Evolutionary conservation across 2,329 filamentous ascomycete species (phyloP).

Genomic region (Fusarium buharicum): DNA sequence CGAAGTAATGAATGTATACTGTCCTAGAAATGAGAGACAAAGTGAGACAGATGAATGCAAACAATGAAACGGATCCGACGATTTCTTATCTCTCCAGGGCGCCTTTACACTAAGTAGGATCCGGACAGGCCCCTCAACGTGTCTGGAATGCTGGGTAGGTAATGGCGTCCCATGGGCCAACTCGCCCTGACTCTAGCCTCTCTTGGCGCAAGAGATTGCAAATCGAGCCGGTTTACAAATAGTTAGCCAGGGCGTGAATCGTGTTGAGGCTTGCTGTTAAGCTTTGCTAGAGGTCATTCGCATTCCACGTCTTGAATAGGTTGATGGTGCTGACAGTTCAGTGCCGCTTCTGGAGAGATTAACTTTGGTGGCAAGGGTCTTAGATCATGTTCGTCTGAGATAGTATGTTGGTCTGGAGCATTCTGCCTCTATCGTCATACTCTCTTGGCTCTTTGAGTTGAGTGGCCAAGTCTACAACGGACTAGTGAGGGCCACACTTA

Average conservation of each 20-base stretch:
- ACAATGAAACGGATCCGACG: conserved; percentile 5
- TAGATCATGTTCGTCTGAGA: conserved; percentile 1
- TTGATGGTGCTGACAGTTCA: background rate
- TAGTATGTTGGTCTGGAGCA: background rate
- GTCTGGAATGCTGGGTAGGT: conserved; percentile 18
- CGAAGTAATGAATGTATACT: conserved; percentile 10
- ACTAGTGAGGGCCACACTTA: background rate
- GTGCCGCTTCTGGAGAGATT: conserved; percentile 16
- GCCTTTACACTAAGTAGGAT: conserved; percentile 17
- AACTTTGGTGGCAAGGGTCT: conserved; percentile 10
- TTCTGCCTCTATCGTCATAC: background rate
- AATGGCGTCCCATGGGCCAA: conserved; percentile 10
- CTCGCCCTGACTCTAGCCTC: conserved; percentile 16
- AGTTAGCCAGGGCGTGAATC: conserved; percentile 1
- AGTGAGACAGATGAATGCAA: conserved; percentile 10
- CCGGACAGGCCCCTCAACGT: conserved; percentile 3
- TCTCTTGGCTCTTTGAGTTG: background rate
- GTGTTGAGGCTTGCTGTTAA: background rate
- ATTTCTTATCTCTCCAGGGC: conserved; percentile 20
- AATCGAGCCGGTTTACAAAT: conserved; percentile 3
- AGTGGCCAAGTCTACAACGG: background rate
- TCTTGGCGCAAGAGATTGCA: conserved; percentile 3
- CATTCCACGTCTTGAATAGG: conserved; percentile 10
- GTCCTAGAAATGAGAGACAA: conserved; percentile 13
- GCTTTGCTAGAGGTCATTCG: conserved; percentile 16